Conservation (phyloP, 2,329 filamentous ascomycete species). For the Fusarium brachygibbosum region DNA sequence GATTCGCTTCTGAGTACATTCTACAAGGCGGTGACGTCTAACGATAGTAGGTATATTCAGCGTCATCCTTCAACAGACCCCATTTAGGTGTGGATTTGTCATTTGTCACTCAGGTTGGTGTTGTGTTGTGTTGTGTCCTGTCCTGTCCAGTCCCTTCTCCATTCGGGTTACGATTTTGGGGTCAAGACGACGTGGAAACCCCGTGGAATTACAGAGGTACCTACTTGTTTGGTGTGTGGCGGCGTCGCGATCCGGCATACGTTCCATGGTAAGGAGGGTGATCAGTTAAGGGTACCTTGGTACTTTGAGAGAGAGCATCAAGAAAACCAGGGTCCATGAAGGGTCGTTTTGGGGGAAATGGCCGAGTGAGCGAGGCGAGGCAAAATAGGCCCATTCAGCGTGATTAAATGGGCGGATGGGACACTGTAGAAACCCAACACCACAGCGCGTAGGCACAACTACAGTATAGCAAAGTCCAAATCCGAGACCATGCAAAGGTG, state of each 20-base stretch:
- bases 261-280: conserved; percentile 19
- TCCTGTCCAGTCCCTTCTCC: conserved; percentile 10
- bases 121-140: conserved; percentile 9
- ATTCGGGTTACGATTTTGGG: conserved; percentile 39
- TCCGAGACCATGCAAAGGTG: not conserved
- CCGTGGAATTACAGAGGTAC: conserved; percentile 28
- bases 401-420: not conserved
- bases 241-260: conserved; percentile 29
- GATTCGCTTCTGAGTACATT: conserved; percentile 27
- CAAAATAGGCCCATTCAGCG: not conserved
- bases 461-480: not conserved
- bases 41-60: conserved; percentile 24
- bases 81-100: conserved; percentile 37
- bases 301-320: not conserved
- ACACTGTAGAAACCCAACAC: not conserved
- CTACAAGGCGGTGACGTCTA: conserved; percentile 22
- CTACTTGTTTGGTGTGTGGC: conserved; percentile 23
- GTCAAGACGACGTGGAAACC: conserved; percentile 34
- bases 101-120: conserved; percentile 15
- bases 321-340: conserved; percentile 37
- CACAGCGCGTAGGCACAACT: not conserved
- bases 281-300: not conserved
- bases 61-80: conserved; percentile 37
- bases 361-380: conserved; percentile 31
- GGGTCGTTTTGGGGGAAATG: conserved; percentile 25